A percentile compares a stretch with the other conserved stretches of the same genome.
These are phyloP conservation scores for Xylaria sp. DNA, from an alignment of 2,329 filamentous ascomycete species.

Conservation along the genomic window DNA sequence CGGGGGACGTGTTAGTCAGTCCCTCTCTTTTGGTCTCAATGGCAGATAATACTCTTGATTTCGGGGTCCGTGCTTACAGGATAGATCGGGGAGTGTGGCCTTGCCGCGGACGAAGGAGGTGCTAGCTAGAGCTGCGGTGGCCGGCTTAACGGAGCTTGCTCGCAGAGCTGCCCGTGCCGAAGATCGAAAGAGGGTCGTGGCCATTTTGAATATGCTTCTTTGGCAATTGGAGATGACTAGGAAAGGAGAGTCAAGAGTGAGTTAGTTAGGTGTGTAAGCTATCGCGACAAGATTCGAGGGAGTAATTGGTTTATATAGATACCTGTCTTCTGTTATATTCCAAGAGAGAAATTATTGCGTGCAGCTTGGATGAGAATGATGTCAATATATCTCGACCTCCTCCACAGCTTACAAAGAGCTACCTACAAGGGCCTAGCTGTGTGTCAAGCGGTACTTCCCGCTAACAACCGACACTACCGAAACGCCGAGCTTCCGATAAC, in stretches of 20 bases:
- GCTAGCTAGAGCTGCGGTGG: slow-evolving; percentile 68
- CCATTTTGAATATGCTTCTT: slow-evolving; percentile 61
- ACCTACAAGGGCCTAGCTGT: no score
- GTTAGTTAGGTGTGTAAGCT: not conserved
- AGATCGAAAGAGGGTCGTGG: slow-evolving; percentile 74
- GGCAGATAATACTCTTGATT: not conserved
- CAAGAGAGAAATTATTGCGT: not conserved
- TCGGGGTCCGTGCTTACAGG: slow-evolving; percentile 59
- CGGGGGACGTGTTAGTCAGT: not conserved
- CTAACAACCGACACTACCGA: not conserved
- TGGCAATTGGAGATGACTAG: not conserved
- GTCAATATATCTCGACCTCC: slow-evolving; percentile 11
- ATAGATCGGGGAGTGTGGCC: slow-evolving; percentile 89
- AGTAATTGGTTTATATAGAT: not conserved
- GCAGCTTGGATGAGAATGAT: slow-evolving; percentile 8
- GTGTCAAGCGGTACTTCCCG: no score
- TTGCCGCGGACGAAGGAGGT: slow-evolving; percentile 84
- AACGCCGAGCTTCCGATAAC: not conserved
- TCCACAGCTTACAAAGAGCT: not conserved
- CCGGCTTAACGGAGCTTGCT: slow-evolving; percentile 63
- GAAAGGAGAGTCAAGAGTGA: not conserved
- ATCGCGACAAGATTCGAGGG: not conserved
- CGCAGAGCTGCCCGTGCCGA: slow-evolving; percentile 74
- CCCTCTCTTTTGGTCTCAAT: not conserved
- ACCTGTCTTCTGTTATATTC: no score